These are phyloP conservation scores for Zoysia japonica DNA, from an alignment of 176 grass and related monocot species.

Conservation along the genomic window DNA sequence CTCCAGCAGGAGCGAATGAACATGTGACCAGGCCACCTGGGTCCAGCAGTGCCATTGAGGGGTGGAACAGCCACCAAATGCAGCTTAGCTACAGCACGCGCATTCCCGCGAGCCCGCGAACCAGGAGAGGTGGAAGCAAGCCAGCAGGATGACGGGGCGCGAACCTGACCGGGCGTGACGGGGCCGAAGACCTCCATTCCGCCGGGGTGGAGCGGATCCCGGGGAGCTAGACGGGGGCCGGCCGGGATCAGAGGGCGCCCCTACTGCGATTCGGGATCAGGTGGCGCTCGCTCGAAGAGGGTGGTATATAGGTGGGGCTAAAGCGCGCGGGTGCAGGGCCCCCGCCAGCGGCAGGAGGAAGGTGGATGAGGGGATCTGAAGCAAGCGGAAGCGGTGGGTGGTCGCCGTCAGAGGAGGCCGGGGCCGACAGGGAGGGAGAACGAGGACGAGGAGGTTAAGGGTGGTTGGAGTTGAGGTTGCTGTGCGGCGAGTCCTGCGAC, in stretches of 20 bases:
- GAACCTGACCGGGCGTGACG: slow-evolving; percentile 60
- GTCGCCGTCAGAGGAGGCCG: slow-evolving; percentile 23
- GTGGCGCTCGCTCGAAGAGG: slow-evolving; percentile 7
- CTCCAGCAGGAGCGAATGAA: not conserved
- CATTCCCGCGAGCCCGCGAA: not conserved
- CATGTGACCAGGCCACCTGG: not conserved
- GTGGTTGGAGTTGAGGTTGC: slow-evolving; percentile 1
- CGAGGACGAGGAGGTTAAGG: not conserved
- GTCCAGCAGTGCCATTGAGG: not conserved
- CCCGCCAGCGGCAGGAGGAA: not conserved
- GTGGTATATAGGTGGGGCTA: not conserved
- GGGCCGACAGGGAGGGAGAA: not conserved
- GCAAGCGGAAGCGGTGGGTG: slow-evolving; percentile 20
- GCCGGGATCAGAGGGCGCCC: not conserved
- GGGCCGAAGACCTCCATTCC: slow-evolving; percentile 71
- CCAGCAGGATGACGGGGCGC: too few species aligned
- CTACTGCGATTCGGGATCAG: slow-evolving; percentile 19
- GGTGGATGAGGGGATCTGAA: slow-evolving; percentile 33
- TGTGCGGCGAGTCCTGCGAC: not conserved
- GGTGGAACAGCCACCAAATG: not conserved
- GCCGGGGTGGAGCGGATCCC: not conserved
- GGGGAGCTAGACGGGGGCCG: not conserved
- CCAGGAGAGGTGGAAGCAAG: too few species aligned
- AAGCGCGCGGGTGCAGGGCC: not conserved
- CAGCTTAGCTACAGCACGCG: not conserved